Conservation (phyloP, 148 eudicot species). For the Rhododendron ovatum region DNA sequence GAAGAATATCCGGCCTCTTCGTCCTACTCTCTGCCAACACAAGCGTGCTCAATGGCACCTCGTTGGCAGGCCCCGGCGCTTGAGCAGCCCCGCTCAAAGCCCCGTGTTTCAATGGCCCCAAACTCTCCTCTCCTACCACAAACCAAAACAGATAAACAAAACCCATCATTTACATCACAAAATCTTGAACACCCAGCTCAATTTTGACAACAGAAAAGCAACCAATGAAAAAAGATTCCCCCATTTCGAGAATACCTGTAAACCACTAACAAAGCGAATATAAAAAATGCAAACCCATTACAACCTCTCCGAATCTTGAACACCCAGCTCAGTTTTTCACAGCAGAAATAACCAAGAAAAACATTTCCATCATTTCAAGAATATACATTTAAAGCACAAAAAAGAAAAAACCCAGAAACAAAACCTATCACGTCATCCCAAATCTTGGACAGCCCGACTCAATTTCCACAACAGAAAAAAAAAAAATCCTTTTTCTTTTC, state of each 20-base stretch:
- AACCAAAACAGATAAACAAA: background rate
- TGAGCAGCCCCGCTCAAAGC: constrained; percentile 38
- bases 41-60: constrained; percentile 44
- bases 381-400: background rate
- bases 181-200: background rate
- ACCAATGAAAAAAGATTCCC: background rate
- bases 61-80: constrained; percentile 65
- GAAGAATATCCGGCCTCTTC: constrained; percentile 79
- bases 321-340: background rate
- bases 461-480: background rate
- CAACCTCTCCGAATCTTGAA: background rate
- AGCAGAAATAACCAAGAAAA: background rate
- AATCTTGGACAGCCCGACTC: background rate
- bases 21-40: constrained; percentile 73
- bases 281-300: background rate
- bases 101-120: constrained; percentile 52
- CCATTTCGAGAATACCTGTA: background rate
- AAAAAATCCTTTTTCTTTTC: background rate
- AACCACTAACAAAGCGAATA: background rate
- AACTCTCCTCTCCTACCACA: constrained; percentile 48
- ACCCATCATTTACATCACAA: background rate
- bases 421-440: background rate
- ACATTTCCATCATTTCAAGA: background rate
- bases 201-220: background rate
- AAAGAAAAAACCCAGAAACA: background rate